phyloP scores from a whole-genome alignment of 495 filamentous ascomycete genomes.

The Talaromyces liani region DNA sequence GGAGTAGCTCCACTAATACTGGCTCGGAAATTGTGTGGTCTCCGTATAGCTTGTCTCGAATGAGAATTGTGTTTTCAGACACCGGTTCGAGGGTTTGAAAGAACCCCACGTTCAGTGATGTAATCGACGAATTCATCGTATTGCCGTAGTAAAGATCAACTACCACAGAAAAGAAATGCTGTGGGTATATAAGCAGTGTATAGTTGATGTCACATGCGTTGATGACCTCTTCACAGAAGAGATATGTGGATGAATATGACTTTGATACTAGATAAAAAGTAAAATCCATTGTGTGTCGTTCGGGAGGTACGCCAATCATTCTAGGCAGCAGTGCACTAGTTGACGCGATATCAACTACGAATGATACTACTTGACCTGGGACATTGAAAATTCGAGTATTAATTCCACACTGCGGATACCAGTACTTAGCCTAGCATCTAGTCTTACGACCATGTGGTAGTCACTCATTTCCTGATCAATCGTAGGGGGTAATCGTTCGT shows the following conservation, averaged over 20 bases:
- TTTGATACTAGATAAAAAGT: neutral
- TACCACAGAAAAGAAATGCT: neutral
- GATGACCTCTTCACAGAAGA: neutral
- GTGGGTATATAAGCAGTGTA: neutral
- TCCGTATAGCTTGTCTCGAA: constrained; percentile 32
- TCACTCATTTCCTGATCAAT: no score
- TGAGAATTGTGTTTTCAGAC: constrained; percentile 14
- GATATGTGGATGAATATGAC: neutral
- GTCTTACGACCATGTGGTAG: neutral
- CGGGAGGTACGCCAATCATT: neutral
- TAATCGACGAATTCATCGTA: neutral
- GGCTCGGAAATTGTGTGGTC: constrained; percentile 24
- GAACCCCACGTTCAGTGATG: constrained; percentile 8
- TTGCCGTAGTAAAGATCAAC: neutral
- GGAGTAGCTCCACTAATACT: constrained; percentile 30
- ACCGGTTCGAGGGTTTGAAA: constrained; percentile 18
- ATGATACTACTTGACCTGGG: neutral
- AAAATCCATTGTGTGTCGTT: neutral
- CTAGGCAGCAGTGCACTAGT: neutral
- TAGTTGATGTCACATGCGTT: neutral
- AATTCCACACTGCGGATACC: neutral
- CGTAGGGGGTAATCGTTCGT: no score
- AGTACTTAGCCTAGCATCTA: neutral
- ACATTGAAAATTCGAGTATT: neutral
- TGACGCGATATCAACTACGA: neutral